These are phyloP conservation scores for Spergularia marina DNA, from an alignment of 148 eudicot genomes.

Conservation along the genomic window DNA sequence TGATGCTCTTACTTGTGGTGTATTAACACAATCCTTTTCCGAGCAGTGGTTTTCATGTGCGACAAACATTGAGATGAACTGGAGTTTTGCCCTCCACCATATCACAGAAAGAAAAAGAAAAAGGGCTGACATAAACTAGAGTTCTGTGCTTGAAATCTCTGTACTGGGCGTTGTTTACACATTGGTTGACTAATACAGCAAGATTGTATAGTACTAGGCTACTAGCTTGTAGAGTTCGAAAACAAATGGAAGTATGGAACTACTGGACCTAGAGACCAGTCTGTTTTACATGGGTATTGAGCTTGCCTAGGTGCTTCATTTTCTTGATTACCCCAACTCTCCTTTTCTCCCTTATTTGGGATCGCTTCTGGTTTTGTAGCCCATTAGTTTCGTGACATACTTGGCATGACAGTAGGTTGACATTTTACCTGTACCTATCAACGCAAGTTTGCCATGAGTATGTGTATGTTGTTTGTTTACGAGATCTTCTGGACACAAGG, in stretches of 20 bases:
- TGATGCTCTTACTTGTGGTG: no score
- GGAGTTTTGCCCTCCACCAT: no score
- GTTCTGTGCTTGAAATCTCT: background rate
- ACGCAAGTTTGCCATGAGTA: no score
- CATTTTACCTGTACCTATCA: background rate
- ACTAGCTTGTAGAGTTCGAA: no score
- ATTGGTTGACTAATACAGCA: background rate
- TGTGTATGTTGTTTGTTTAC: no score
- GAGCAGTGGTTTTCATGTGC: background rate
- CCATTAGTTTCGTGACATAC: background rate
- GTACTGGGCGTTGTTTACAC: background rate
- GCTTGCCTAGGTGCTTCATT: background rate
- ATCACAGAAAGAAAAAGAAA: no score
- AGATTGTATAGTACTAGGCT: no score
- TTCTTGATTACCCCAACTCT: background rate
- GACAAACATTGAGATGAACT: background rate
- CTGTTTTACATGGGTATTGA: background rate
- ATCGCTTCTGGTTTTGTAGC: background rate
- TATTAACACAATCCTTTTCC: background rate
- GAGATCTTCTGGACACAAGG: no score
- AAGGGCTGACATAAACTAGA: background rate
- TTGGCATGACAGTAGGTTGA: background rate
- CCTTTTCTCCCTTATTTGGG: background rate
- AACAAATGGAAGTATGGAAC: background rate
- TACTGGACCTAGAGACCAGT: background rate